Base-by-base conservation (phyloP, 2,329 filamentous ascomycete species). In the Macroventuria anomochaeta region DNA sequence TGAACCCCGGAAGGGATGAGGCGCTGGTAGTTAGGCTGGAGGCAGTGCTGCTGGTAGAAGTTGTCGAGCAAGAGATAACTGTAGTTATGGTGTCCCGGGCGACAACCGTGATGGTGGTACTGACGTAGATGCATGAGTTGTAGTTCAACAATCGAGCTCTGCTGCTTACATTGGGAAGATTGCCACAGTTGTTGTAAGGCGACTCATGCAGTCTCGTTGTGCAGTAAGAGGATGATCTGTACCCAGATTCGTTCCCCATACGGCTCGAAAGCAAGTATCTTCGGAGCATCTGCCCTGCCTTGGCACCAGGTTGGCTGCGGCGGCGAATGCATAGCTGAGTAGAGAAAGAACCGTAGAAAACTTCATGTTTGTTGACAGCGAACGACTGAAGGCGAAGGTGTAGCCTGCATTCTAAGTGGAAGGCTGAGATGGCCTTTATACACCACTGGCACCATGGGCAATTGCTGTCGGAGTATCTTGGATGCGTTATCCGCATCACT, bases 231-330 rank as follows among this genome's bases (percentile, higher is more conserved):
- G 42, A 47, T 60, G 63, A n/a, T 52, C 38, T 5, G 56, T 29
- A 23, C 58, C 58, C 32, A 42, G 31, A 44, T 49, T 37, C 1
- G 58, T 60, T 8, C 61, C 65, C 58, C 65, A 69, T 15, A 71
- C 54, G 12, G 64, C 67, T 33, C 56, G 58, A 33, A 64, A 63
- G 46, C 70, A 73, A 28, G 64, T 46, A 18, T 72, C 59, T 38
- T 48, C 33, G 29, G 47, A 38, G 46, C 70, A 71, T n/a, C 15
- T 49, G 43, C 26, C 29, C 31, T 67, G 64, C 41, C 64, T 62
- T 37, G 32, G 41, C 5, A 63, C 46, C 12, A 71, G 49, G 17
- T 58, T 36, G 23, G 53, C 53, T 23, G 62, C 63, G n/a, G 56
- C 17, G 25, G 41, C 54, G 32, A 67, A 36, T 1, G 58, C 50